Conservation (phyloP, 1,139 yeast species). For the Yamadazyma diddensiae region DNA sequence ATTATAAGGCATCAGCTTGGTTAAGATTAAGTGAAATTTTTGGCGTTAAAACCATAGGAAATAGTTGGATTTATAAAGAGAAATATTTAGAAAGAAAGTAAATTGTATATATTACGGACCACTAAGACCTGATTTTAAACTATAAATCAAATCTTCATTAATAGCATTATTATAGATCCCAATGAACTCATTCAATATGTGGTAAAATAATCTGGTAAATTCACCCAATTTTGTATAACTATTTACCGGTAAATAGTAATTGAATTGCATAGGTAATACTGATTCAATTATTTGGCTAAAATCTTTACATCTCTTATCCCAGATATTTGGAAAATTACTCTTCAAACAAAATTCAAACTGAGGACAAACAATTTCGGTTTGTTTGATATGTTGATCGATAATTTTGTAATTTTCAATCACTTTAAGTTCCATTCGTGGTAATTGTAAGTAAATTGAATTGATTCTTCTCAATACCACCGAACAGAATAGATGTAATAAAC, state of each 20-base stretch:
- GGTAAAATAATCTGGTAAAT: slow-evolving; percentile 29
- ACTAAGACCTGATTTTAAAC: slow-evolving; percentile 18
- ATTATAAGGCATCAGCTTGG: slow-evolving; percentile 67
- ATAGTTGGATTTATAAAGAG: slow-evolving; percentile 76
- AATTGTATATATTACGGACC: slow-evolving; percentile 4
- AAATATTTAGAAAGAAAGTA: slow-evolving; percentile 46
- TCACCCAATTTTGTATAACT: slow-evolving; percentile 34
- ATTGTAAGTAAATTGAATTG: slow-evolving; percentile 25
- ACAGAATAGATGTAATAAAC: slow-evolving; percentile 26
- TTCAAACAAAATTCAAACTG: slow-evolving; percentile 26
- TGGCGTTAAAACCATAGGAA: slow-evolving; percentile 66
- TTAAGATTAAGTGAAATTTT: slow-evolving; percentile 62
- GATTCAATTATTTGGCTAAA: slow-evolving; percentile 6
- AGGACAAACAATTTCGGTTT: slow-evolving; percentile 11
- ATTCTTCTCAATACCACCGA: slow-evolving; percentile 26
- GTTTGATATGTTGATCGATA: slow-evolving; percentile 6
- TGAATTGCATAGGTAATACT: slow-evolving; percentile 19
- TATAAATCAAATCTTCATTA: slow-evolving; percentile 17
- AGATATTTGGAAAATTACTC: slow-evolving; percentile 31
- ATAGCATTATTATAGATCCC: slow-evolving; percentile 21
- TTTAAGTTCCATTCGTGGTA: slow-evolving; percentile 16
- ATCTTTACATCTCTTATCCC: slow-evolving; percentile 22
- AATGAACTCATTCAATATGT: slow-evolving; percentile 30
- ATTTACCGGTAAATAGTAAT: slow-evolving; percentile 39
- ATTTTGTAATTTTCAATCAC: slow-evolving; percentile 22